Evolutionary conservation across 805 yeast genomes (phyloP).

Genomic region (Zygoascus biomembranicola): DNA sequence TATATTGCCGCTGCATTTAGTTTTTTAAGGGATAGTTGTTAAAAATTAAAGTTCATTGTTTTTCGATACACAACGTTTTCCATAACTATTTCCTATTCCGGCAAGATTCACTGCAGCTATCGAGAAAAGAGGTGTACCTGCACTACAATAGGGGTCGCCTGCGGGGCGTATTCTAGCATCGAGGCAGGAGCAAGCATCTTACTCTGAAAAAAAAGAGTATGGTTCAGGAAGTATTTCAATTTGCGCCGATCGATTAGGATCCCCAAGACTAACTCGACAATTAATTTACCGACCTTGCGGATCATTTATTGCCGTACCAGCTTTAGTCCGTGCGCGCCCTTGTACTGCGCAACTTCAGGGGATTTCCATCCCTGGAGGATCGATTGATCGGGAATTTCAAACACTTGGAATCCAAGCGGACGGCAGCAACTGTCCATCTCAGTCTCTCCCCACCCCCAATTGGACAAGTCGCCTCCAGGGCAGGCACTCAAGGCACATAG

Average conservation of each 20-base stretch:
- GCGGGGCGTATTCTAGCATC: no score
- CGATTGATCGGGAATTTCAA: slow-evolving; percentile 38
- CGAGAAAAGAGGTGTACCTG: no score
- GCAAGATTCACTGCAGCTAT: neutral
- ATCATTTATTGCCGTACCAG: neutral
- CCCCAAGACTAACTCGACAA: no score
- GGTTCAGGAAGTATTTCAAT: no score
- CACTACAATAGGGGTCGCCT: no score
- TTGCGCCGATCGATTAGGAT: no score
- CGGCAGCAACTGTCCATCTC: slow-evolving; percentile 55
- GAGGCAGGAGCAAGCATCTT: no score
- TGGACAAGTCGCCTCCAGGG: slow-evolving; percentile 62
- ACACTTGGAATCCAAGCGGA: slow-evolving; percentile 56
- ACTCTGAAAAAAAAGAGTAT: no score
- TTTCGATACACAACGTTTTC: neutral
- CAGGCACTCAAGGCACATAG: slow-evolving; percentile 59
- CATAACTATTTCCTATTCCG: neutral
- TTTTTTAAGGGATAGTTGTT: neutral
- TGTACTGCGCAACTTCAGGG: slow-evolving; percentile 41
- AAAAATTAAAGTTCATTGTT: neutral
- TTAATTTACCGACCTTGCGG: no score
- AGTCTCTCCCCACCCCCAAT: slow-evolving; percentile 67
- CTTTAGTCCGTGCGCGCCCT: slow-evolving; percentile 46
- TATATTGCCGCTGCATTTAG: neutral
- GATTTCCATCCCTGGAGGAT: slow-evolving; percentile 43